Conservation (phyloP, 2,329 filamentous ascomycete genomes). For the Fonsecaea pugnacius region DNA sequence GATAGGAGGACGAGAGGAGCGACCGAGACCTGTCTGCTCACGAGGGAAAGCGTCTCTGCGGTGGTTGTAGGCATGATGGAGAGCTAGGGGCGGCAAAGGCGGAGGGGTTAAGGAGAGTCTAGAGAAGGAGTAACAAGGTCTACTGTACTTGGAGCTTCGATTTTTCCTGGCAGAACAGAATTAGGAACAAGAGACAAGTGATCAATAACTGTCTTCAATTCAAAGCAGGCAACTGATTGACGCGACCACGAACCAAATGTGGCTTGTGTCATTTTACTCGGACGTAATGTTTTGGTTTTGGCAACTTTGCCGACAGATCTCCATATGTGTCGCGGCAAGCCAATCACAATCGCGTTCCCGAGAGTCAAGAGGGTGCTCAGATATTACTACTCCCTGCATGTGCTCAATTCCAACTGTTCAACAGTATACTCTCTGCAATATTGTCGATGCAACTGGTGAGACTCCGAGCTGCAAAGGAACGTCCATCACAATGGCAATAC, state of each 20-base stretch:
- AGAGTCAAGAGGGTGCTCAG: background rate
- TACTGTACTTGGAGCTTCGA: too few relatives aligned
- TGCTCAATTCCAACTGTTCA: too few relatives aligned
- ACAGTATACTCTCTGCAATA: too few relatives aligned
- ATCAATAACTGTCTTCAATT: background rate
- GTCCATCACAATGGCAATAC: too few relatives aligned
- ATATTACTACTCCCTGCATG: background rate
- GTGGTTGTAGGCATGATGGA: conserved; percentile 89
- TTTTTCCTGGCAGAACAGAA: background rate
- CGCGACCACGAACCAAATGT: background rate
- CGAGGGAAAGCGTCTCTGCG: conserved; percentile 92
- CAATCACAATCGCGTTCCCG: background rate
- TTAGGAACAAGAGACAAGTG: background rate
- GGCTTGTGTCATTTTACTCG: background rate
- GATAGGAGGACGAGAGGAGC: conserved; percentile 97
- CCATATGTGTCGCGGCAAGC: background rate
- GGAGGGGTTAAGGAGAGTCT: background rate
- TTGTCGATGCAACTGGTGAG: too few relatives aligned
- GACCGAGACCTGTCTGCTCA: conserved; percentile 93
- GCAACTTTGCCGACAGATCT: background rate
- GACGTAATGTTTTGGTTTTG: background rate
- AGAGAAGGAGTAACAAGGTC: too few relatives aligned
- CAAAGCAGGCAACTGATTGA: conserved; percentile 9
- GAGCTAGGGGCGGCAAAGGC: background rate
- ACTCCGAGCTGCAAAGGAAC: too few relatives aligned